These are phyloP conservation scores for Venturia aucupariae DNA, from an alignment of 2,329 filamentous ascomycete genomes.

Conservation along the genomic window DNA sequence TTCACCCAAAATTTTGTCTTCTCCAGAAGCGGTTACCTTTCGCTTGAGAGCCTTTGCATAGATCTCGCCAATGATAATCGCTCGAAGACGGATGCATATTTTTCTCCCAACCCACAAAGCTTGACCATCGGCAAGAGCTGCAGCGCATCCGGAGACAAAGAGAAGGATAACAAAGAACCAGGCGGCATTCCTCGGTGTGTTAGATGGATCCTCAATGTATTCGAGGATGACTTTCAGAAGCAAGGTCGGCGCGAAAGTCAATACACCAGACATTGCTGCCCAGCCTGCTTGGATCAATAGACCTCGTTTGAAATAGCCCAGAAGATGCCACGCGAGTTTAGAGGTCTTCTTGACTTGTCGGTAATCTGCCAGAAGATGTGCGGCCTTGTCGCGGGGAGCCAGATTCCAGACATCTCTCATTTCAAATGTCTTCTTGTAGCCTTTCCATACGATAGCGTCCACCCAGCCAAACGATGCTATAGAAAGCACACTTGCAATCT, in stretches of 20 bases:
- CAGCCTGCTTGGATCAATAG: constrained; percentile 70
- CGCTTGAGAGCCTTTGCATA: constrained; percentile 91
- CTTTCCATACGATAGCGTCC: constrained; percentile 78
- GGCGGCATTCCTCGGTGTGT: constrained; percentile 72
- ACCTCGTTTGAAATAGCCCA: constrained; percentile 72
- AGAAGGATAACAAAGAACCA: constrained; percentile 94
- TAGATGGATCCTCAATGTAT: constrained; percentile 77
- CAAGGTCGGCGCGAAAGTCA: constrained; percentile 86
- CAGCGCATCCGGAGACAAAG: constrained; percentile 70
- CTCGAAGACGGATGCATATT: constrained; percentile 84
- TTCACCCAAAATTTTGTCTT: constrained; percentile 63
- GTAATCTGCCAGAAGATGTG: constrained; percentile 69
- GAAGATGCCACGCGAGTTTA: constrained; percentile 66
- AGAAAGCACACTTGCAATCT: constrained; percentile 80
- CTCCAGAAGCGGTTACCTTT: constrained; percentile 66
- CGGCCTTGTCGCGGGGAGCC: constrained; percentile 78
- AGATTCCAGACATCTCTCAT: constrained; percentile 88
- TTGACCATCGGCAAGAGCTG: constrained; percentile 75
- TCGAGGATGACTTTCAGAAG: constrained; percentile 85
- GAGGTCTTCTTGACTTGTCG: constrained; percentile 76
- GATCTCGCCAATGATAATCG: constrained; percentile 94
- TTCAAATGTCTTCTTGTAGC: constrained; percentile 76
- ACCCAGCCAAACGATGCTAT: constrained; percentile 85
- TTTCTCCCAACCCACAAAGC: constrained; percentile 90
- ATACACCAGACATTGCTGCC: constrained; percentile 68